Conservation (phyloP, 2,329 filamentous ascomycete species). For the Pyrenochaeta sp. region DNA sequence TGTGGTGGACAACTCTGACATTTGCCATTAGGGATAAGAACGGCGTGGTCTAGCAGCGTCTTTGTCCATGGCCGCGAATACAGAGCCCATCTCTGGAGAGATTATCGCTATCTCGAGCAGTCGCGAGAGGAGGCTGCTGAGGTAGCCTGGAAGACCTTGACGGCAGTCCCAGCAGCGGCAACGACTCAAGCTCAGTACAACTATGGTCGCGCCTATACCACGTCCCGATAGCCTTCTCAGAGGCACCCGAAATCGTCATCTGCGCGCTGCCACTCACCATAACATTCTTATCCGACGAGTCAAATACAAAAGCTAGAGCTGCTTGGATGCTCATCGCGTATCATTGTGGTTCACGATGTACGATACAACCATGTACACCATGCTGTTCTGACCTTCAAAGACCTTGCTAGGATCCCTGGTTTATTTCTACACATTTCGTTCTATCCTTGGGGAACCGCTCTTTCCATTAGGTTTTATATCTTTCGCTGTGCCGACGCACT, state of each 20-base stretch:
- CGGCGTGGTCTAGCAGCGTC: slow-evolving; percentile 47
- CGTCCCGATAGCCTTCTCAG: slow-evolving; percentile 28
- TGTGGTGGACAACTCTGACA: slow-evolving; percentile 14
- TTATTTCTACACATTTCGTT: too few species aligned
- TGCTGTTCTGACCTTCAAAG: not conserved
- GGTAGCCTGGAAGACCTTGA: slow-evolving; percentile 42
- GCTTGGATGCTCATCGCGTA: not conserved
- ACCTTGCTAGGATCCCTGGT: not conserved
- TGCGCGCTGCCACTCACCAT: too few species aligned
- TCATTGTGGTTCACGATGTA: not conserved
- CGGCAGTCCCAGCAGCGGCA: slow-evolving; percentile 15
- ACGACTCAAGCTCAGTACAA: slow-evolving; percentile 25
- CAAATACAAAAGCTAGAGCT: not conserved
- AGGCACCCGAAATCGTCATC: too few species aligned
- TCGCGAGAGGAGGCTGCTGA: slow-evolving; percentile 48
- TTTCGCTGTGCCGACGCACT: not conserved
- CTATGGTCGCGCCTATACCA: slow-evolving; percentile 26
- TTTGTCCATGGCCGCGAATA: slow-evolving; percentile 45
- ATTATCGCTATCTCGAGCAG: slow-evolving; percentile 46
- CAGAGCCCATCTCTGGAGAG: slow-evolving; percentile 44
- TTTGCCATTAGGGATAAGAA: slow-evolving; percentile 36
- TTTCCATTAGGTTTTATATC: not conserved
- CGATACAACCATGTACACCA: slow-evolving; percentile 1
- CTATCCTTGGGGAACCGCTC: too few species aligned
- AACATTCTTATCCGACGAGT: too few species aligned